phyloP scores from a whole-genome alignment of 148 eudicot genomes.

The Heliamphora exappendiculata region DNA sequence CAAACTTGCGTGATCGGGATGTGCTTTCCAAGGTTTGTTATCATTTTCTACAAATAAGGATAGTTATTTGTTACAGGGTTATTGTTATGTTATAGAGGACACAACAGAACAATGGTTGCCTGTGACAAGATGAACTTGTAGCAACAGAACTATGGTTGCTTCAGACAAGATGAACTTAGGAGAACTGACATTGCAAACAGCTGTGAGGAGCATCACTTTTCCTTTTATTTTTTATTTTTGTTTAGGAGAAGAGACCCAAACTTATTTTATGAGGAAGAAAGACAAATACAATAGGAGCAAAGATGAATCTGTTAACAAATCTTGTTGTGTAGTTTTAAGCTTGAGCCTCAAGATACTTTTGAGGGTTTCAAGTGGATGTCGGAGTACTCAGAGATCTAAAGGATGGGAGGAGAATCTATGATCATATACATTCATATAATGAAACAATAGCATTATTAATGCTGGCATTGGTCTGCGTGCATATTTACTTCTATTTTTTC shows the following conservation, averaged over 20 bases:
- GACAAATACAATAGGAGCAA: neutral
- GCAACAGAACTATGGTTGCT: neutral
- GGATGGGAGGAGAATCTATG: neutral
- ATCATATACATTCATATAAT: neutral
- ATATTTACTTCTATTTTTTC: no score
- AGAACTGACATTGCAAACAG: neutral
- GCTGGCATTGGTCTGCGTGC: neutral
- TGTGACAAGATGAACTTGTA: neutral
- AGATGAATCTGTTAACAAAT: neutral
- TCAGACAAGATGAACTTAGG: neutral
- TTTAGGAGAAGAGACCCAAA: neutral
- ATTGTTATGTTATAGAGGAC: neutral
- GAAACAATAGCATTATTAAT: neutral
- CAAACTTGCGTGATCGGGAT: conserved; percentile 73
- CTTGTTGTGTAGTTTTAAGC: neutral
- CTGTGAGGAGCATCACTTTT: neutral
- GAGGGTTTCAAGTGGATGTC: neutral
- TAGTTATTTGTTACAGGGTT: neutral
- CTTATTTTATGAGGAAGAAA: neutral
- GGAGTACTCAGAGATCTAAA: neutral
- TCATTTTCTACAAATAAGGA: conserved; percentile 3
- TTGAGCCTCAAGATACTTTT: neutral
- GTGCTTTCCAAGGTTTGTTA: conserved; percentile 84
- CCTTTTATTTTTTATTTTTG: no score
- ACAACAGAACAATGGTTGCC: neutral